Evolutionary conservation across 2,329 filamentous ascomycete genomes (phyloP), one percentile per base, ranked within the genome.

Genomic region (Sclerotiophoma versabilis): DNA sequence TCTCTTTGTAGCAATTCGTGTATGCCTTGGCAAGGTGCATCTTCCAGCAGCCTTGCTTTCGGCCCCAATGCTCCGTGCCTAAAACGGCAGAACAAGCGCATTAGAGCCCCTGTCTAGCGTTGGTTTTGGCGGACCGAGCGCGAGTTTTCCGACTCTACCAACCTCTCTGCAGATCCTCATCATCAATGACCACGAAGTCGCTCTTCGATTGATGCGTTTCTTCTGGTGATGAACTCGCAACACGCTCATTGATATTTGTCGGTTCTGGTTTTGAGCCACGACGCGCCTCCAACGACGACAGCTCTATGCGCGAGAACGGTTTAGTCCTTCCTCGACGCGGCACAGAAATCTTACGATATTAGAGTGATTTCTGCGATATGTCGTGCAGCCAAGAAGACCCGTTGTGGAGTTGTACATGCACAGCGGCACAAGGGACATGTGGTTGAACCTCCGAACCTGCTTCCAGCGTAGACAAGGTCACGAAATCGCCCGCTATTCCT

Each of bases 301-400:
- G n/a, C n/a, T n/a, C n/a, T n/a, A n/a, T n/a, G n/a, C n/a, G n/a
- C n/a, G n/a, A n/a, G n/a, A n/a, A n/a, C n/a, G n/a, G n/a, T n/a
- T n/a, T n/a, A n/a, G n/a, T n/a, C n/a, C n/a, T 8, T 11, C 15
- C 4, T 27, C 23, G 4, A 26, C 17, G 19, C 14, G 23, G 23
- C 23, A n/a, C 12, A 22, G 9, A 4, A 23, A 41, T 39, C 26
- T 32, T 32, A 22, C 33, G 12, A 34, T 8, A 8, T 26, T 15
- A 19, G 27, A 34, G 7, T 14, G 45, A 45, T 7, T 17, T 45
- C 34, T 34, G 34, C 22, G 15, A 44, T 23, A 23, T n/a, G 15
- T 34, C 30, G 25, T 39, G 39, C 51, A 45, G 39, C 51, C 51
- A 54, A 44, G 45, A 39, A 26, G 6, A 6, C 11, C 19, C 19